Evolutionary conservation across 257 asterid genomes (phyloP), one percentile per base, ranked within the genome.

Genomic region (Capsicum baccatum): DNA sequence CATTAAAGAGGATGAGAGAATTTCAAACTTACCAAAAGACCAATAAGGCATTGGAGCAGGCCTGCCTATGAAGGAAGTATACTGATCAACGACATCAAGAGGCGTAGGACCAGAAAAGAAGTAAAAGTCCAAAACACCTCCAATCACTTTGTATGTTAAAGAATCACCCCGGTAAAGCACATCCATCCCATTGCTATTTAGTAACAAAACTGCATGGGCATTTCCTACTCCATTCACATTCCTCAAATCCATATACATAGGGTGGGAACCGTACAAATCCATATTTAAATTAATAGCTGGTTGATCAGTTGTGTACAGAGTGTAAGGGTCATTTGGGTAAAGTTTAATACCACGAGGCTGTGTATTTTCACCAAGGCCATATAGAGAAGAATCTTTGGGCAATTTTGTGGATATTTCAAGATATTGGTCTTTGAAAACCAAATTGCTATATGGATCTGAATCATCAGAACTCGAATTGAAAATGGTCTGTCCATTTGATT

Each of bases 301-400:
- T 6, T 90, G 90, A 87, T 94, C 99, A 17, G 97, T 92, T 67
- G 92, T 92, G 90, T 92, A 98, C 98, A 96, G 2, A 92, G 91
- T 5, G 98, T 94, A 37, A 94, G 89, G 1, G 89, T 92, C 88
- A 92, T 96, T 68, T 86, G 86, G 15, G 71, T 95, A 83, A 84
- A 96, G 82, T 86, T 73, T 88, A 84, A 96, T 92, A 1, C 98
- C 89, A n/a, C 14, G 63, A 8, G 88, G 81, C 83, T 92, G 94
- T 0, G 98, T 94, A 66, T 92, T 98, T 87, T 96, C 99, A 11
- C 99, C 99, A 2, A 96, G 85, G 85, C 99, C 98, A 56, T 94
- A 96, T 16, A 96, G 88, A 54, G 92, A 87, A 42, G 84, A 80
- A 0, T 80, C 42, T 5, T 84, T 16, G 1, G 97, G 96, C 54